Base-by-base conservation (phyloP, 2,329 filamentous ascomycete species). In the Metarhizium album region DNA sequence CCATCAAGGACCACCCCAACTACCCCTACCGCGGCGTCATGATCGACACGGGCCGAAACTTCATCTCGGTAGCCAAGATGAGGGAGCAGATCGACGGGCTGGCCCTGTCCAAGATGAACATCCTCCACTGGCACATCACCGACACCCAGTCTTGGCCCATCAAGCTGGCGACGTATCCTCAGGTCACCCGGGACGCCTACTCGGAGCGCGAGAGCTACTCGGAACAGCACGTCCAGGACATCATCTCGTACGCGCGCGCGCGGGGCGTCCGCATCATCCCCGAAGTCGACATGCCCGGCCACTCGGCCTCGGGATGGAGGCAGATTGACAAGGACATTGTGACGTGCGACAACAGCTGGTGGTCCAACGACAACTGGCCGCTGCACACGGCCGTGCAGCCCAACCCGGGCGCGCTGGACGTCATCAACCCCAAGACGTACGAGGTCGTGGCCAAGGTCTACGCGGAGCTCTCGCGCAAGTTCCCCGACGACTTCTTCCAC, bases 221-320 rank as follows among this genome's bases (percentile, higher is more conserved):
- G 2, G 67, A 72, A 2, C 56, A 59, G 0, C 66, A 70, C 51
- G 61, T 79, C 45, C 66, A 62, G 18, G 63, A 64, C 2, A 62
- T 79, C 47, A 68, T 79, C 47, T 59, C 61, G 13, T 79, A 78
- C 54, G 76, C 73, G 16, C 68, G 70, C 27, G 73, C 70, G 14
- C 75, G 75, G 24, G 76, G 70, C 45, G 67, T 80, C n/a, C 76
- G 77, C 42, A 66, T 80, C 50, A 69, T 80, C 20, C 76, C 76
- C 3, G 77, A 80, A 56, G 69, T 78, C 37, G 76, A 80, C 59
- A 79, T 79, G 73, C 77, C 77, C 2, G 74, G 75, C 45, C 77
- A 80, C 59, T 72, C 76, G 5, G 67, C 70, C 29, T 71, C 75
- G 1, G 76, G 76, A 29, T 80, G 76, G 76, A 65, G 71, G 51